Percentiles rank a stretch among this genome's conserved stretches.
Evolutionary conservation across 305 asterid genomes (phyloP).

Genomic region (Solanum chacoense): DNA sequence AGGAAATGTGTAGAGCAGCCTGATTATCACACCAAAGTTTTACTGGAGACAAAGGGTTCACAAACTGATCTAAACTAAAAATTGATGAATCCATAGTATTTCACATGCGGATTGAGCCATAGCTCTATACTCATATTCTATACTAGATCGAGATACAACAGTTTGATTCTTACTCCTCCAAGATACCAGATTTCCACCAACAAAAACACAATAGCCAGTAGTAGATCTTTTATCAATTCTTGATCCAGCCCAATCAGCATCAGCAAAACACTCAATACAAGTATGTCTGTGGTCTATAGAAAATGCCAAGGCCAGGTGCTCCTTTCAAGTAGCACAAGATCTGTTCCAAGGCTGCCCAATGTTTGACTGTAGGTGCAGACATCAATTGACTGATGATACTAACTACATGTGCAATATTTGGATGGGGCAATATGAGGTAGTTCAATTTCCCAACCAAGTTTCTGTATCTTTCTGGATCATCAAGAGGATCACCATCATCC

Average conservation of each 20-base stretch:
- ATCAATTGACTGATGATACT: neutral
- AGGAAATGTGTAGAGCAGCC: neutral
- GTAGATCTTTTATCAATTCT: neutral
- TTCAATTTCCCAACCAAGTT: neutral
- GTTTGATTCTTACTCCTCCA: neutral
- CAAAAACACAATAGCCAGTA: neutral
- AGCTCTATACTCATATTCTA: neutral
- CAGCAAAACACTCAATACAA: neutral
- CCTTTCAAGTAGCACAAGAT: neutral
- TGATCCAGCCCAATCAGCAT: neutral
- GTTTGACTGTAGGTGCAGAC: neutral
- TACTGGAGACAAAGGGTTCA: neutral
- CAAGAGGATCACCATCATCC: neutral
- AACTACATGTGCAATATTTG: neutral
- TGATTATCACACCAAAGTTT: neutral
- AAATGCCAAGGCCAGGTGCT: neutral
- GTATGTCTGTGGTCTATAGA: neutral
- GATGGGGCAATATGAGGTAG: neutral
- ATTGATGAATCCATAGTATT: neutral
- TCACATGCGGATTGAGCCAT: neutral
- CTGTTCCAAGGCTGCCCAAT: neutral
- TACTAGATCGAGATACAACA: neutral
- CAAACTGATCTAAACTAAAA: neutral
- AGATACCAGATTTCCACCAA: neutral
- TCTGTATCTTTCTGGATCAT: neutral